A percentile compares a stretch with the other conserved stretches of the same genome.
Conservation (phyloP, 805 yeast genomes). For the Metschnikowia lunata region DNA sequence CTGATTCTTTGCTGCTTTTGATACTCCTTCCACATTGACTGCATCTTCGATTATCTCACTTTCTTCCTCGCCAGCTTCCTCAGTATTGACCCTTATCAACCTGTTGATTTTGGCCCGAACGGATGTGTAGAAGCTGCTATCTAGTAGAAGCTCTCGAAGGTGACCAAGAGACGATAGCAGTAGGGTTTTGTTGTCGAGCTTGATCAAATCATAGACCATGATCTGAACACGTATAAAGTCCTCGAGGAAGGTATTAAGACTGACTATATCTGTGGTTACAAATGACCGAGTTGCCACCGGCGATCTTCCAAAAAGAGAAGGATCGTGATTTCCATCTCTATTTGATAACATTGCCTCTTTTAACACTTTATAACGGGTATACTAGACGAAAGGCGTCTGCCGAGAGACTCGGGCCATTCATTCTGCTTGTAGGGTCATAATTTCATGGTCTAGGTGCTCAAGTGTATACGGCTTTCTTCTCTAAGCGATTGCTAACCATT, state of each 20-base stretch:
- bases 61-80: too few species aligned
- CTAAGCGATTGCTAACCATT: too few species aligned
- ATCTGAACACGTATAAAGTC: slow-evolving; percentile 18
- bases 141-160: slow-evolving; percentile 21
- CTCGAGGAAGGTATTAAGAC: slow-evolving; percentile 23
- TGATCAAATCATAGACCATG: slow-evolving; percentile 14
- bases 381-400: slow-evolving; percentile 25
- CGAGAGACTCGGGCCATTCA: slow-evolving; percentile 19
- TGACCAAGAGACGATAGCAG: slow-evolving; percentile 19
- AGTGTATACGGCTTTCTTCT: too few species aligned
- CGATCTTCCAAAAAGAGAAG: slow-evolving; percentile 24
- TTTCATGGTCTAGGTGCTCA: slow-evolving; percentile 5
- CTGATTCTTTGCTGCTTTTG: too few species aligned
- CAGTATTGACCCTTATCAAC: slow-evolving; percentile 18
- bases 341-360: slow-evolving; percentile 16
- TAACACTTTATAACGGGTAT: slow-evolving; percentile 22
- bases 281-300: slow-evolving; percentile 26
- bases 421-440: slow-evolving; percentile 6
- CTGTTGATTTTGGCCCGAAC: slow-evolving; percentile 31
- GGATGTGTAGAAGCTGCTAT: slow-evolving; percentile 22
- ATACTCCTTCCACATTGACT: too few species aligned
- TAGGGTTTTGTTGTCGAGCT: slow-evolving; percentile 4
- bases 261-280: slow-evolving; percentile 20
- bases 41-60: too few species aligned
- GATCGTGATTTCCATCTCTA: not conserved